These are phyloP conservation scores for Solanum lycopersicoides DNA, from an alignment of 257 asterid species.

Conservation along the genomic window DNA sequence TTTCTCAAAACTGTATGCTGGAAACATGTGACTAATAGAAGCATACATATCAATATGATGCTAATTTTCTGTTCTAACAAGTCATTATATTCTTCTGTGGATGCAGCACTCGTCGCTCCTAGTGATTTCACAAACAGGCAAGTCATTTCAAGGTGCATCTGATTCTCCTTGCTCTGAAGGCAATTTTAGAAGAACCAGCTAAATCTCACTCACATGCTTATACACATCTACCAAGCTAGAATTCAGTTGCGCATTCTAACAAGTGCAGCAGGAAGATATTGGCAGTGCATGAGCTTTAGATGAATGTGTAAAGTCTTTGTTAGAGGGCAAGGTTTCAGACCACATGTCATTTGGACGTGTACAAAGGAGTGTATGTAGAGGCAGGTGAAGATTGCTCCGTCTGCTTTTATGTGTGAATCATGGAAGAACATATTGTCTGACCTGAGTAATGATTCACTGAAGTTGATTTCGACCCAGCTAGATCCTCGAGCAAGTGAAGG, in stretches of 20 bases:
- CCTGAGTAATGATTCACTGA: background rate
- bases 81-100: background rate
- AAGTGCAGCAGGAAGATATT: background rate
- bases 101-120: constrained; percentile 63
- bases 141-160: constrained; percentile 14
- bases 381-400: background rate
- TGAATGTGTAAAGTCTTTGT: background rate
- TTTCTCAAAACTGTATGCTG: background rate
- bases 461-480: background rate
- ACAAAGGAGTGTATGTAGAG: background rate
- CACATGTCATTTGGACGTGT: background rate
- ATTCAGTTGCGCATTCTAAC: background rate
- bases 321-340: background rate
- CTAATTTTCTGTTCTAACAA: background rate
- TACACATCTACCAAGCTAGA: background rate
- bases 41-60: background rate
- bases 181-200: background rate
- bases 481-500: background rate
- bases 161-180: constrained; percentile 4
- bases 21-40: background rate
- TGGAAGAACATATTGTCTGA: background rate
- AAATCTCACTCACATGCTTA: background rate
- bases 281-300: background rate
- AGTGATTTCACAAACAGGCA: constrained; percentile 39
- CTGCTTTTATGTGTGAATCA: background rate